These are phyloP conservation scores for Bryoglossum gracile DNA, from an alignment of 495 filamentous ascomycete genomes.

Conservation along the genomic window DNA sequence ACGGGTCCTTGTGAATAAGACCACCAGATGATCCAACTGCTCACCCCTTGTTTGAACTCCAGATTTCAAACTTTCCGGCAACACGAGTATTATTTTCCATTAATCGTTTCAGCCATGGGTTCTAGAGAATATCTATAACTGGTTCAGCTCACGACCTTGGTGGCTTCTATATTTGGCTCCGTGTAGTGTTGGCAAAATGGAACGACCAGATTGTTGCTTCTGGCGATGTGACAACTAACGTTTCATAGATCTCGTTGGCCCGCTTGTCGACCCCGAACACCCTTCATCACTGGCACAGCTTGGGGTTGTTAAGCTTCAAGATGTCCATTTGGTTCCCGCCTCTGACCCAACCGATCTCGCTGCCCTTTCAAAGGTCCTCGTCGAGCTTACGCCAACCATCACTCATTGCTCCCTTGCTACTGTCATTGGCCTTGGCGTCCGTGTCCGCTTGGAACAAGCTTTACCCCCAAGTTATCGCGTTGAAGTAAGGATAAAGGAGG, in stretches of 20 bases:
- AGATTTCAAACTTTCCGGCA: no score
- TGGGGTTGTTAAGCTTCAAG: constrained; percentile 86
- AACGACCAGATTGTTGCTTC: background rate
- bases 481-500: constrained; percentile 90
- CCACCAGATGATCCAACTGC: no score
- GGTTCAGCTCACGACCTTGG: no score
- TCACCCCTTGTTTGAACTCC: no score
- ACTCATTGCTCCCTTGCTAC: constrained; percentile 95
- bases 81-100: no score
- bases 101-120: constrained; percentile 14
- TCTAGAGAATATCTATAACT: constrained; percentile 5
- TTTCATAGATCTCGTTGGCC: constrained; percentile 75
- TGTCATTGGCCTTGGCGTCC: constrained; percentile 89
- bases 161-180: no score
- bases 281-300: constrained; percentile 87
- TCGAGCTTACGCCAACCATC: constrained; percentile 91
- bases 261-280: constrained; percentile 94
- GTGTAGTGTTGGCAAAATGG: no score
- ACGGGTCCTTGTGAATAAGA: no score
- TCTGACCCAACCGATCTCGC: constrained; percentile 42
- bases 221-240: constrained; percentile 34
- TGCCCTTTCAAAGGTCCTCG: constrained; percentile 44
- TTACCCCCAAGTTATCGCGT: constrained; percentile 89
- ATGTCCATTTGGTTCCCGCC: constrained; percentile 68
- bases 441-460: constrained; percentile 82